Evolutionary conservation across 371 early-diverging fungal genomes (phyloP).

Genomic region (Apophysomyces variabilis): DNA sequence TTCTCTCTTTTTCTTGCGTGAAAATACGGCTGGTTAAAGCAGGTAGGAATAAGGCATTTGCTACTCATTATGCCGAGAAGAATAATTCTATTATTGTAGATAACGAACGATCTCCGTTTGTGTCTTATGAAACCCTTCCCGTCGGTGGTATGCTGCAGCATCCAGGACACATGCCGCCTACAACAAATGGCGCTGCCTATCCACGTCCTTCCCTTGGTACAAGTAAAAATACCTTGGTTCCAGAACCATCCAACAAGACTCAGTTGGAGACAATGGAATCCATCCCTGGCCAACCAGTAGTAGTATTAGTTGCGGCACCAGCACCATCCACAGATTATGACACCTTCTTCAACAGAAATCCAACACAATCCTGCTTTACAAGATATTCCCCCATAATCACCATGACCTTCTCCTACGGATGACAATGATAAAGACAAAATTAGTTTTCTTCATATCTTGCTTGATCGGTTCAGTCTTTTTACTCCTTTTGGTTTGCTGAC

Average conservation of each 20-base stretch:
- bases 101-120: not conserved
- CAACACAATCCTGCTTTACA: not conserved
- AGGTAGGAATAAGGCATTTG: too few species aligned
- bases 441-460: not conserved
- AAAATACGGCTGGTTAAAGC: too few species aligned
- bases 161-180: not conserved
- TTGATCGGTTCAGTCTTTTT: not conserved
- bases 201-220: not conserved
- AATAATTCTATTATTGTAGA: not conserved
- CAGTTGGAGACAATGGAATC: not conserved
- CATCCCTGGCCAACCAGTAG: not conserved
- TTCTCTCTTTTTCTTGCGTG: too few species aligned
- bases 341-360: constrained; percentile 1
- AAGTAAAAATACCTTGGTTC: not conserved
- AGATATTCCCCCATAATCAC: not conserved
- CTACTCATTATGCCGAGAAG: not conserved
- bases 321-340: constrained; percentile 10
- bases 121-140: not conserved
- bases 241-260: not conserved
- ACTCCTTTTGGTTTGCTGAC: not conserved
- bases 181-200: not conserved
- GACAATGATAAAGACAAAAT: not conserved
- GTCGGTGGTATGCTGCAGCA: not conserved
- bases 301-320: not conserved
- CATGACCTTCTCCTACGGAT: not conserved